Base-by-base conservation (phyloP, 495 filamentous ascomycete species). In the Xylaria grammica region DNA sequence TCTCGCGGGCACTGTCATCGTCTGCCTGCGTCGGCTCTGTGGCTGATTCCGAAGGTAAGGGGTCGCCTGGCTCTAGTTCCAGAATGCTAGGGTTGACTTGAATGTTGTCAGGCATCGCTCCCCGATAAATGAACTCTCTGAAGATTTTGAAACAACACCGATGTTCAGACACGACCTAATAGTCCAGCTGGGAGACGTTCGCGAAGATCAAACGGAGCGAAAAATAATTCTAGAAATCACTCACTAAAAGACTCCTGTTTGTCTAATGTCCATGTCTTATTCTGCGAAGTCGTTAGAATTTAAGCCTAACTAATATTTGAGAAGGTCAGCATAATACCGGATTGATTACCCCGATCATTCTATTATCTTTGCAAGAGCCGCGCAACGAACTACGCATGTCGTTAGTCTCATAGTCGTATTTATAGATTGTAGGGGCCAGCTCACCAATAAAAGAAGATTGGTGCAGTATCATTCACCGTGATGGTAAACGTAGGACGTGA, bases 381-480 rank as follows among this genome's bases (percentile, higher is more conserved):
- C 5, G 30, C 10, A 29, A 8, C 2, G 52, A 2, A 42, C 52
- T 55, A 3, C 2, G 4, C 8, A 19, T 4, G 0, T 40, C 52
- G 27, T 45, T 46, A 57, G 30, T 36, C 4, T 49, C 45, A 13
- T 26, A 22, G 4, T 49, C 20, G 24, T 49, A 24, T 13, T 3
- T 26, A 13, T 45, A 1, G 2, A n/a, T 13, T 24, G 19, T 30
- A 48, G 20, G 22, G 13, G 20, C 11, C 30, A 2, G 50, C 30
- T 10, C n/a, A 72, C 73, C 85, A 89, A 73, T 90, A 89, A 73
- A 79, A 87, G 72, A 86, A 88, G 32, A 86, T 79, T 5, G 86
- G 84, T 5, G 77, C 64, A 0, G 85, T 87, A 70, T 83, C 79
- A 67, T 88, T 88, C 70, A 89, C 74, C 2, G 62, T 70, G 4